These are phyloP conservation scores for Sclerotinia trifoliorum DNA, from an alignment of 2,329 filamentous ascomycete species.

Conservation along the genomic window DNA sequence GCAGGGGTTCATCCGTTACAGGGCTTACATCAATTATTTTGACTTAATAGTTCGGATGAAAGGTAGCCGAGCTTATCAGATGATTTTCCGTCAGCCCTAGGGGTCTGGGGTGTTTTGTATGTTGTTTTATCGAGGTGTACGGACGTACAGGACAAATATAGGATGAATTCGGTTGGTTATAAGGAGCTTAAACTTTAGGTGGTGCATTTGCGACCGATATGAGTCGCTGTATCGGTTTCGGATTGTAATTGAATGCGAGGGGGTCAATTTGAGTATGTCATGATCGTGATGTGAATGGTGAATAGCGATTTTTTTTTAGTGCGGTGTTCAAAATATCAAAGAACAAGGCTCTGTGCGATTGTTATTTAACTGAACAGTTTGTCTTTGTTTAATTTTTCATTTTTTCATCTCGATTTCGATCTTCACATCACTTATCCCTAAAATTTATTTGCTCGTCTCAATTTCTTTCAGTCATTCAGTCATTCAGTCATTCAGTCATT, in stretches of 20 bases:
- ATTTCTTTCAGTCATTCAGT: background rate
- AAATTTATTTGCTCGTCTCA: background rate
- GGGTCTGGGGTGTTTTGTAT: background rate
- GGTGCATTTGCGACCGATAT: background rate
- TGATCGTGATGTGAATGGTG: background rate
- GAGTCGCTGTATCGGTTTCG: background rate
- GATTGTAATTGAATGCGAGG: background rate
- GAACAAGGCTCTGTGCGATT: background rate
- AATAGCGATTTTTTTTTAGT: background rate
- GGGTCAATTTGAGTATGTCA: background rate
- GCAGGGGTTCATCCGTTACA: background rate
- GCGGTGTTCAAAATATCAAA: background rate
- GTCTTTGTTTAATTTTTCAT: background rate
- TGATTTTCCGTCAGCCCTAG: conserved; percentile 1
- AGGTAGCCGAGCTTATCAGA: conserved; percentile 17
- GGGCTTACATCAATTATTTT: background rate
- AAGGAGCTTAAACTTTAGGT: conserved; percentile 14
- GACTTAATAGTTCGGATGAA: background rate
- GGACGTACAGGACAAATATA: background rate
- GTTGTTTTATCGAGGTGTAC: background rate
- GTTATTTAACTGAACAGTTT: background rate
- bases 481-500: conserved; percentile 2
- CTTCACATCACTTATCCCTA: background rate
- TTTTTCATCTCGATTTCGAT: background rate
- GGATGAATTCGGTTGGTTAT: background rate